Conservation (phyloP, 768 basidiomycete species). For the Boletus sensibilis region DNA sequence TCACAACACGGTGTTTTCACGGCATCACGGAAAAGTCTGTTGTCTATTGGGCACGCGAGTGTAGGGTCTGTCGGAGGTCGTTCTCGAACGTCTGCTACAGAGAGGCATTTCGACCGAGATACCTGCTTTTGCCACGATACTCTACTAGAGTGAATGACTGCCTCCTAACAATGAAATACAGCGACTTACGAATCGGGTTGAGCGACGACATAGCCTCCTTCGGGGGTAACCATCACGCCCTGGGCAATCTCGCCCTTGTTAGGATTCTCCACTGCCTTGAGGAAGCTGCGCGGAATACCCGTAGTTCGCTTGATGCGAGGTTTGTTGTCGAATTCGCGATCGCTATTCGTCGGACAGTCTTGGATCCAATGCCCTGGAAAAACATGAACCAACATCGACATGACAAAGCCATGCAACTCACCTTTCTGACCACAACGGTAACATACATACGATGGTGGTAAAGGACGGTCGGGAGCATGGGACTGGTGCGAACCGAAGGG, state of each 20-base stretch:
- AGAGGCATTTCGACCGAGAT: constrained; percentile 72
- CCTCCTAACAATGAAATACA: not conserved
- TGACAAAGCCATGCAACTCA: constrained; percentile 30
- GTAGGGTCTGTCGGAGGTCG: constrained; percentile 73
- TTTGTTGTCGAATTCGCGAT: constrained; percentile 90
- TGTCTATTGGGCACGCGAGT: constrained; percentile 88
- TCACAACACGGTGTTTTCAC: constrained; percentile 95
- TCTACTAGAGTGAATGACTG: constrained; percentile 40
- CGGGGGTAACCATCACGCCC: constrained; percentile 98
- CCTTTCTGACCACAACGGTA: constrained; percentile 99
- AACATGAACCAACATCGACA: constrained; percentile 4
- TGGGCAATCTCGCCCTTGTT: constrained; percentile 65
- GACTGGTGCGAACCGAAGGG: constrained; percentile 42
- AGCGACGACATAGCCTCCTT: constrained; percentile 96
- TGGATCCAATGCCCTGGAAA: constrained; percentile 96
- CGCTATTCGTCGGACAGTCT: constrained; percentile 96
- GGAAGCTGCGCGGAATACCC: constrained; percentile 96
- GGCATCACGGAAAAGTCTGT: constrained; percentile 89
- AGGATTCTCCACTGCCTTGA: constrained; percentile 93
- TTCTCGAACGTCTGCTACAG: constrained; percentile 88
- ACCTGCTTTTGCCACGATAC: constrained; percentile 95
- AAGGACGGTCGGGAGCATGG: constrained; percentile 66
- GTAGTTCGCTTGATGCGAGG: constrained; percentile 98
- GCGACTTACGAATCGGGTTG: constrained; percentile 88
- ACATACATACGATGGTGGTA: constrained; percentile 96